Base-by-base conservation (phyloP, 148 eudicot species). In the Rhododendron ovatum region DNA sequence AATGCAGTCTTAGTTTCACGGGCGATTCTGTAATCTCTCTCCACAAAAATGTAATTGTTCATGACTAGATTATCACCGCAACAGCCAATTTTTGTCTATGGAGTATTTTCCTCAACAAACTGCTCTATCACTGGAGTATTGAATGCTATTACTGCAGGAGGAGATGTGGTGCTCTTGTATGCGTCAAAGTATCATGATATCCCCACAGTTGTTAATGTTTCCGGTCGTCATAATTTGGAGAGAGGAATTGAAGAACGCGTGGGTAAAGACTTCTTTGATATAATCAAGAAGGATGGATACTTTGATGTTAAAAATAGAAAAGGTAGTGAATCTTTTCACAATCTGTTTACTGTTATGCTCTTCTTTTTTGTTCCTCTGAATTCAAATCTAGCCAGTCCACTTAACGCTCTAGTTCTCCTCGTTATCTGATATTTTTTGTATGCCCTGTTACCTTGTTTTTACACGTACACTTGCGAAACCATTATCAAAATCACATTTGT, bases 171-270 rank as follows among this genome's bases (percentile, higher is more conserved):
- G 84, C 92, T 96, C 61, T 86, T 96, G 20, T 96, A 96, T 89
- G 98, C 97, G 83, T 96, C 99, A 4, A 95, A 93, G 85, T 94
- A 95, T 91, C 96, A 92, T 84, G 98, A 94, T 89, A 88, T 95
- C 78, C 86, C 8, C 61, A 88, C 89, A 0, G 92, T 96, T 81
- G 93, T 96, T 47, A 96, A 95, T 87, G 79, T 95, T 47, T 95
- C 98, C 86, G 96, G 98, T 39, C 98, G 98, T 35, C 92, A 89
- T 88, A 87, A 96, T 88, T 84, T 96, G 91, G 89, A 90, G 82
- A 80, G 90, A 86, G 99, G 99, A 75, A 88, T 96, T 79, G 84
- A 88, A 84, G 94, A 93, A 81, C 89, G 93, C 28, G 69, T 96
- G 86, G 98, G 99, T 71, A 86, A 89, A 89, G 91, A 88, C 76